Percentiles rank a stretch among this genome's conserved stretches.
Conservation (phyloP, 306 rosid genomes). For the Cercis canadensis region DNA sequence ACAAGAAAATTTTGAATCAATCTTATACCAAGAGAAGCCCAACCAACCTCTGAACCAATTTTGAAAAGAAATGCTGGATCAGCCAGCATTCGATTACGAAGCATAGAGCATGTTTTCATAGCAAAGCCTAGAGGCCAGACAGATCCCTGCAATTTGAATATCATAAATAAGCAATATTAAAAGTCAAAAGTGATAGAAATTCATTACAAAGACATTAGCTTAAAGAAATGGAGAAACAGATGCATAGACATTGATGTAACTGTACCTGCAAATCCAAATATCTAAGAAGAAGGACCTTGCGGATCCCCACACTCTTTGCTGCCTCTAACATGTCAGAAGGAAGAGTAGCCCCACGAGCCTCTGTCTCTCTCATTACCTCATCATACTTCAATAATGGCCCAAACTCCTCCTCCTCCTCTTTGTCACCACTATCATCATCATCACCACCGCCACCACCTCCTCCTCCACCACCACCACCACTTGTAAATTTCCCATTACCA, state of each 20-base stretch:
- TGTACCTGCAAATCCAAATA: constrained; percentile 79
- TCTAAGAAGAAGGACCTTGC: constrained; percentile 70
- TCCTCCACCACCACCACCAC: constrained; percentile 40
- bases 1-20: constrained; percentile 15
- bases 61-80: constrained; percentile 93
- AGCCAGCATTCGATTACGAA: constrained; percentile 90
- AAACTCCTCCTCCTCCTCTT: constrained; percentile 70
- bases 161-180: constrained; percentile 20
- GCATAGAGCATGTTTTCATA: constrained; percentile 68
- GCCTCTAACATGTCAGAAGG: constrained; percentile 88
- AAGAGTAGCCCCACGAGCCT: constrained; percentile 71
- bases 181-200: constrained; percentile 5
- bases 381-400: constrained; percentile 75
- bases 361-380: constrained; percentile 79
- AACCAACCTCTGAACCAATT: constrained; percentile 92
- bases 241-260: neutral
- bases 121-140: constrained; percentile 78
- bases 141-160: constrained; percentile 66
- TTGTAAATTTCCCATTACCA: constrained; percentile 51
- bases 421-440: constrained; percentile 41
- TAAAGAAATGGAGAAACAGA: constrained; percentile 1
- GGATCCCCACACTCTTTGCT: constrained; percentile 78
- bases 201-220: constrained; percentile 2
- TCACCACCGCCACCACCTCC: constrained; percentile 49
- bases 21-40: constrained; percentile 30